Conservation (phyloP, 2,329 filamentous ascomycete species). For the Diplodia mutila region DNA sequence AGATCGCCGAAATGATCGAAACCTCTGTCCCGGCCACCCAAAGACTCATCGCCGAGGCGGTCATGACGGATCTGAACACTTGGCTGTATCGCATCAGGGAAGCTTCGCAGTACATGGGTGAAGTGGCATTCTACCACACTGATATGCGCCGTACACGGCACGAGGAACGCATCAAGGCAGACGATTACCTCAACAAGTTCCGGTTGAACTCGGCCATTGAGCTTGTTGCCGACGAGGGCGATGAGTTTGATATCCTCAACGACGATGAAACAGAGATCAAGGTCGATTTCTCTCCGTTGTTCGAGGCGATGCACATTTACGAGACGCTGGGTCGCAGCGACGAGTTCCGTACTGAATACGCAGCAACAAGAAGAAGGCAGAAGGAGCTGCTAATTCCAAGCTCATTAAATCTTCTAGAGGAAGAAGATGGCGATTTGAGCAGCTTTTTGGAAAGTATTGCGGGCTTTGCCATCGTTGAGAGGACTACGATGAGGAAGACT, state of each 20-base stretch:
- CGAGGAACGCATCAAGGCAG: constrained; percentile 77
- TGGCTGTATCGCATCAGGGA: constrained; percentile 96
- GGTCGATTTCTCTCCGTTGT: constrained; percentile 91
- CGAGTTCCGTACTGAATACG: constrained; percentile 87
- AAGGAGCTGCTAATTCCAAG: constrained; percentile 86
- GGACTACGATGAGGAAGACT: constrained; percentile 84
- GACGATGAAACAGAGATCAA: constrained; percentile 82
- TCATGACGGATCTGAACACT: constrained; percentile 95
- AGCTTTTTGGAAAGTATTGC: constrained; percentile 91
- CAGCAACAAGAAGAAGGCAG: constrained; percentile 85
- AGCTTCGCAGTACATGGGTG: constrained; percentile 92
- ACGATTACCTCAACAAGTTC: constrained; percentile 77
- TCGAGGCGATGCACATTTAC: constrained; percentile 95
- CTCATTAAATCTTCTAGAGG: constrained; percentile 74
- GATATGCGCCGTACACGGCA: constrained; percentile 82
- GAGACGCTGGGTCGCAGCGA: constrained; percentile 91
- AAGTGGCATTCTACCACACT: constrained; percentile 96
- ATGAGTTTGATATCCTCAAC: constrained; percentile 93
- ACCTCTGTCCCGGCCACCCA: constrained; percentile 92
- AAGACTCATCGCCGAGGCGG: constrained; percentile 89
- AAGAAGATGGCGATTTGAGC: constrained; percentile 85
- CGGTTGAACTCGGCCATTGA: constrained; percentile 96
- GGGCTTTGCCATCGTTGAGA: constrained; percentile 95
- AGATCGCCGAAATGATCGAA: constrained; percentile 93
- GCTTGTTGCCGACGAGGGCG: constrained; percentile 89